Evolutionary conservation across 2,329 filamentous ascomycete species (phyloP).

Genomic region (Aaosphaeria arxii): DNA sequence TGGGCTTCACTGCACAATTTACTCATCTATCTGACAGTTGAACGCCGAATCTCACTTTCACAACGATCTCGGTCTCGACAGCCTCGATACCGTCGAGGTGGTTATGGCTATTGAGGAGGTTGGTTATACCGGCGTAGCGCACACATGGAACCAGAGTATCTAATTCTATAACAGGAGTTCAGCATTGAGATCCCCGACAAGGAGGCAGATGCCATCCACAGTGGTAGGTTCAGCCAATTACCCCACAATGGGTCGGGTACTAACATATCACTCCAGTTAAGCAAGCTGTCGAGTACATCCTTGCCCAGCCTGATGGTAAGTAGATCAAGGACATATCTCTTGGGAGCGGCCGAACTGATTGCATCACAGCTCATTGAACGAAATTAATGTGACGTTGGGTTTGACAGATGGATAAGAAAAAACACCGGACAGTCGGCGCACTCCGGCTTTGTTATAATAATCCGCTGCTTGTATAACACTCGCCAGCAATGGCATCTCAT

Average conservation of each 20-base stretch:
- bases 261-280: conserved; percentile 62
- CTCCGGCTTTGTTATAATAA: conserved; percentile 35
- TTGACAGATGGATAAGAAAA: not conserved
- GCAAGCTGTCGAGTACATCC: conserved; percentile 92
- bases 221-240: conserved; percentile 59
- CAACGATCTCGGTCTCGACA: conserved; percentile 96
- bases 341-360: conserved; percentile 16
- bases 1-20: too few species aligned
- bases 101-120: conserved; percentile 99
- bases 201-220: conserved; percentile 91
- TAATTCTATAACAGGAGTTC: conserved; percentile 56
- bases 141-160: conserved; percentile 3
- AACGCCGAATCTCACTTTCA: conserved; percentile 82
- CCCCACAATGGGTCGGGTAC: conserved; percentile 6
- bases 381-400: not conserved
- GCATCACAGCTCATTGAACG: conserved; percentile 30
- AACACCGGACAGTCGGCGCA: conserved; percentile 22
- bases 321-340: conserved; percentile 17
- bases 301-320: conserved; percentile 87
- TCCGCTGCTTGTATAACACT: conserved; percentile 38
- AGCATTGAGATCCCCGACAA: conserved; percentile 98
- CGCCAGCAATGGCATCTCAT: conserved; percentile 29
- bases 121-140: conserved; percentile 21
- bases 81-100: conserved; percentile 97
- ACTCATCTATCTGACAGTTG: conserved; percentile 57